phyloP scores from a whole-genome alignment of 805 yeast genomes.

The Starmera quercuum region DNA sequence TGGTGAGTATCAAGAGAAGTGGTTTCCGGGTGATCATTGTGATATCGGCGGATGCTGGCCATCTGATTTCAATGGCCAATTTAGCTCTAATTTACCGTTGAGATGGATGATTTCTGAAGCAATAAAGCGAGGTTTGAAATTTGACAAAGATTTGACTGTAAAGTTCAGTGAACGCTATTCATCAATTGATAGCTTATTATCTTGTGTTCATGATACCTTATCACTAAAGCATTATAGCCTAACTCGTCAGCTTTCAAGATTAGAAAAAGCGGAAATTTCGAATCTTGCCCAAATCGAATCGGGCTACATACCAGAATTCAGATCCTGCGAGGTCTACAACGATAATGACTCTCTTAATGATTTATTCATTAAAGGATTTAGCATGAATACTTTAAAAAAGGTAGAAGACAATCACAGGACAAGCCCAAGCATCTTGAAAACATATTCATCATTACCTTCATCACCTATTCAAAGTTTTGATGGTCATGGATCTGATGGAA shows the following conservation, averaged over 20 bases:
- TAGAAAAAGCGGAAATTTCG: conserved; percentile 5
- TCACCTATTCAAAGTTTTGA: conserved; percentile 23
- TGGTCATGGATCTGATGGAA: conserved; percentile 28
- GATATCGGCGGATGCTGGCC: conserved; percentile 69
- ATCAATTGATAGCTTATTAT: conserved; percentile 32
- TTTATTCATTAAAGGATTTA: conserved; percentile 10
- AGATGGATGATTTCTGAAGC: conserved; percentile 59
- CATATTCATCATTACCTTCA: conserved; percentile 14
- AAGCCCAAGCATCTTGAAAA: conserved; percentile 4
- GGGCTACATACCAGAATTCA: conserved; percentile 9
- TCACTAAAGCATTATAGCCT: conserved; percentile 16
- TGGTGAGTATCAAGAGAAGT: conserved; percentile 41
- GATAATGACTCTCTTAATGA: conserved; percentile 3
- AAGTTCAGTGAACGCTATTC: conserved; percentile 34
- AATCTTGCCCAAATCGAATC: conserved; percentile 1
- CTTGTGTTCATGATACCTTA: conserved; percentile 46
- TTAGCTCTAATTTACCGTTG: conserved; percentile 41
- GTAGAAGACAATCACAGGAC: conserved; percentile 5
- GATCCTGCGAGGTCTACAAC: conserved; percentile 3
- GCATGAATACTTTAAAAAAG: conserved; percentile 9
- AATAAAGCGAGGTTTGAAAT: conserved; percentile 38
- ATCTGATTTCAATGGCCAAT: conserved; percentile 34
- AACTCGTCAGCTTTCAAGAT: conserved; percentile 7
- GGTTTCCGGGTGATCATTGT: conserved; percentile 67
- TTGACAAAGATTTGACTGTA: conserved; percentile 32